Percentiles rank a stretch among this genome's conserved stretches.
These are phyloP conservation scores for Aspergillus felis DNA, from an alignment of 2,329 filamentous ascomycete genomes.

Conservation along the genomic window DNA sequence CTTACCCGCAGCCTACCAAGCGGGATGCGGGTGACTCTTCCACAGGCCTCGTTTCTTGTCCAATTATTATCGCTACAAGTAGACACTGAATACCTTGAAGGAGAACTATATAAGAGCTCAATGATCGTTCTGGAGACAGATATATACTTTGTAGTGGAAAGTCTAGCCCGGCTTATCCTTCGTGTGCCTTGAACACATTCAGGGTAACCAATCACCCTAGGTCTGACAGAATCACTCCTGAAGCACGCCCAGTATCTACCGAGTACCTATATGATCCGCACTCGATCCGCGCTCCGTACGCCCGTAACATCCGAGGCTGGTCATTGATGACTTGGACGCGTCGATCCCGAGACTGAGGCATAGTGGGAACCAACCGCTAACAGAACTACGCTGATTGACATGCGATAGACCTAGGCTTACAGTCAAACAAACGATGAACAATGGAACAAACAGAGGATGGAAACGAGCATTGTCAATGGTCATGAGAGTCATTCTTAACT, in stretches of 20 bases:
- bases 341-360: no score
- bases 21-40: neutral
- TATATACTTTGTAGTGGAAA: neutral
- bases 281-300: neutral
- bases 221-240: neutral
- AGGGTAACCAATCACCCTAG: neutral
- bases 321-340: neutral
- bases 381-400: neutral
- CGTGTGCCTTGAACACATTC: neutral
- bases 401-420: neutral
- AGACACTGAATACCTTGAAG: neutral
- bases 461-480: neutral
- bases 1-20: neutral
- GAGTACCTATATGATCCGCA: neutral
- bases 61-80: neutral
- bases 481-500: conserved; percentile 31
- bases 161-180: neutral
- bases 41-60: neutral
- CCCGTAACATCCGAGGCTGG: neutral
- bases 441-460: neutral
- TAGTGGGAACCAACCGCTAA: no score
- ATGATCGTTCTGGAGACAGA: neutral
- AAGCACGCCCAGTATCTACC: neutral
- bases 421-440: neutral
- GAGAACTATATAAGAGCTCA: neutral